These are phyloP conservation scores for Capsella bursapastoris DNA, from an alignment of 345 rosid genomes.

Conservation along the genomic window DNA sequence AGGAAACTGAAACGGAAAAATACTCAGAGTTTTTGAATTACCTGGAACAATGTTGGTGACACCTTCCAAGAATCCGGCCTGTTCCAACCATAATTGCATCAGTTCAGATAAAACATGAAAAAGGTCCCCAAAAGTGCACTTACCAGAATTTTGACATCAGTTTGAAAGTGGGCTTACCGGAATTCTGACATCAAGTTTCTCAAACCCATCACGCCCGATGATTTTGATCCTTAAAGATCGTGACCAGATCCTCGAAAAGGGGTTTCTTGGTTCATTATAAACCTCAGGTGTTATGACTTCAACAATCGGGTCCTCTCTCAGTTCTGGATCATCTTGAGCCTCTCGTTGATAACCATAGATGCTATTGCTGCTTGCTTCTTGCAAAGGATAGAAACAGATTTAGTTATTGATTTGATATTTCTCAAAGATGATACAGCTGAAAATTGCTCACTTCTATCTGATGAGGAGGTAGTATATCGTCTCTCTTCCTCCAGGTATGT, in stretches of 20 bases:
- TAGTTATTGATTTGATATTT: conserved; percentile 28
- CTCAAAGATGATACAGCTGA: conserved; percentile 29
- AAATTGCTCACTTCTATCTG: conserved; percentile 56
- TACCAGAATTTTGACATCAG: conserved; percentile 86
- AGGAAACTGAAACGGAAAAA: not conserved
- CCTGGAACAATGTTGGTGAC: conserved; percentile 93
- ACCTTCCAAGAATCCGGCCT: conserved; percentile 94
- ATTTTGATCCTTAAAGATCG: conserved; percentile 79
- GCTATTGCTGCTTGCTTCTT: conserved; percentile 55
- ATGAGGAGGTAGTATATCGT: conserved; percentile 55
- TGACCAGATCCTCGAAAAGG: conserved; percentile 84
- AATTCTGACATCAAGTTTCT: conserved; percentile 86
- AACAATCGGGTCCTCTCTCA: conserved; percentile 64
- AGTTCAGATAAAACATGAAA: not conserved
- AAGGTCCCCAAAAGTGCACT: conserved; percentile 40
- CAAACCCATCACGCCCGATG: conserved; percentile 82
- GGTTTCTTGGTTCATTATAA: conserved; percentile 58
- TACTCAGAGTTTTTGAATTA: conserved; percentile 31
- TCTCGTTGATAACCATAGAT: conserved; percentile 53
- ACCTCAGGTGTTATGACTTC: conserved; percentile 90
- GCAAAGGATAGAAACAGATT: not conserved
- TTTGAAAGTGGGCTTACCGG: conserved; percentile 65
- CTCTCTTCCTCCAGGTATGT: conserved; percentile 79
- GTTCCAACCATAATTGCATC: conserved; percentile 30
- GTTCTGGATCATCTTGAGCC: conserved; percentile 56